These are phyloP conservation scores for Eutrema japonicum DNA, from an alignment of 345 rosid species.

Conservation along the genomic window DNA sequence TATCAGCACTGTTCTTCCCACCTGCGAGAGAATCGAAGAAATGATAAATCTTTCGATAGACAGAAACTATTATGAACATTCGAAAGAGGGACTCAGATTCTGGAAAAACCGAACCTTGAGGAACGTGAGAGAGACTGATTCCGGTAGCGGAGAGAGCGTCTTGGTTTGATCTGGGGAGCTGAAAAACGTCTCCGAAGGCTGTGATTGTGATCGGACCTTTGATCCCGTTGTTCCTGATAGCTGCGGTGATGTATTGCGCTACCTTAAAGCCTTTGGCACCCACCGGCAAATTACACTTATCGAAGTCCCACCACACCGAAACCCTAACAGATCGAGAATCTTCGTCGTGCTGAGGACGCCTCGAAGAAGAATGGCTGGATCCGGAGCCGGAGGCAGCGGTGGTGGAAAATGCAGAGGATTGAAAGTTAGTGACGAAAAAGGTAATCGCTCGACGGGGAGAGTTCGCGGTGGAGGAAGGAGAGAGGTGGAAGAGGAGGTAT, in stretches of 20 bases:
- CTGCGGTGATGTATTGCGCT: slow-evolving; percentile 60
- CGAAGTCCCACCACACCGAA: slow-evolving; percentile 98
- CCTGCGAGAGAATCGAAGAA: slow-evolving; percentile 49
- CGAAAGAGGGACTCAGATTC: neutral
- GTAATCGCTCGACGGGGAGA: slow-evolving; percentile 35
- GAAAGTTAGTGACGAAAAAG: slow-evolving; percentile 50
- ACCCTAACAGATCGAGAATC: slow-evolving; percentile 67
- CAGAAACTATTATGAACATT: neutral
- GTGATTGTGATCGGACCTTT: slow-evolving; percentile 87
- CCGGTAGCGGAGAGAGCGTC: slow-evolving; percentile 86
- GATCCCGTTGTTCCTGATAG: slow-evolving; percentile 73
- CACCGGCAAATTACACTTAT: slow-evolving; percentile 65
- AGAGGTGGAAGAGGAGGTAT: slow-evolving; percentile 36
- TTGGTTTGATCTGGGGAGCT: slow-evolving; percentile 66
- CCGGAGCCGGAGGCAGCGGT: slow-evolving; percentile 26
- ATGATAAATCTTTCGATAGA: neutral
- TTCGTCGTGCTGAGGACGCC: slow-evolving; percentile 55
- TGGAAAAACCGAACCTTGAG: slow-evolving; percentile 53
- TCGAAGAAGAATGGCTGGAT: slow-evolving; percentile 25
- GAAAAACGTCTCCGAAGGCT: slow-evolving; percentile 80
- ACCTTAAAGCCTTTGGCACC: slow-evolving; percentile 68
- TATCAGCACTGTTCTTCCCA: slow-evolving; percentile 86
- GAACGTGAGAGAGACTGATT: slow-evolving; percentile 73
- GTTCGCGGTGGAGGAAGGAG: slow-evolving; percentile 29
- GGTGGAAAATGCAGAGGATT: slow-evolving; percentile 37